phyloP scores from a whole-genome alignment of 2,329 filamentous ascomycete species.

The Fusarium paranaense region DNA sequence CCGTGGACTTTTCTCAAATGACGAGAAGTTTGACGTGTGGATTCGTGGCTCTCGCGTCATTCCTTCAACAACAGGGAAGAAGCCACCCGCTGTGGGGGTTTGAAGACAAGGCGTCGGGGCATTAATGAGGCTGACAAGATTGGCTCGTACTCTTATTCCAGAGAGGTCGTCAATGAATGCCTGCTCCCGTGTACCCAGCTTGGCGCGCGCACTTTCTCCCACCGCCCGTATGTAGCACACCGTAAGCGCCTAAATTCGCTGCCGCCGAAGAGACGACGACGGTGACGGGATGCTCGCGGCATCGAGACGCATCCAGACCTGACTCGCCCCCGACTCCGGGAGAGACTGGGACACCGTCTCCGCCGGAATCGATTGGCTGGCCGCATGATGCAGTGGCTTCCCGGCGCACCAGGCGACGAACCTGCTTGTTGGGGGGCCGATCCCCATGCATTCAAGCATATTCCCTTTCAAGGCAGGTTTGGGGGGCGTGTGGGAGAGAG shows the following conservation, averaged over 20 bases:
- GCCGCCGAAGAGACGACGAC: conserved; percentile 8
- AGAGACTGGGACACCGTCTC: not conserved
- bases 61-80: conserved; percentile 17
- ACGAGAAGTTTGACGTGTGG: conserved; percentile 36
- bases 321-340: conserved; percentile 33
- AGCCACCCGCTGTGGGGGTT: conserved; percentile 11
- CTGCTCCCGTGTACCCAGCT: conserved; percentile 3
- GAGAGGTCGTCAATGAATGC: not conserved
- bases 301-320: conserved; percentile 38
- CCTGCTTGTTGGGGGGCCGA: conserved; percentile 39
- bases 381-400: conserved; percentile 41
- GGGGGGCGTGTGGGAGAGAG: conserved; percentile 11
- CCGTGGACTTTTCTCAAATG: conserved; percentile 1
- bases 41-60: conserved; percentile 41
- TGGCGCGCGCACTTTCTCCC: conserved; percentile 21
- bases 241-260: conserved; percentile 38
- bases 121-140: conserved; percentile 23
- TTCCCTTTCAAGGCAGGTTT: conserved; percentile 17
- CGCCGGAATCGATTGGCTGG: conserved; percentile 31
- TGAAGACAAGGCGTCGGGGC: not conserved
- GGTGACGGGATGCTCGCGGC: conserved; percentile 20
- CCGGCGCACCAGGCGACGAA: conserved; percentile 26
- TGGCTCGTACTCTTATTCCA: conserved; percentile 10
- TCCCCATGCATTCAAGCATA: conserved; percentile 38
- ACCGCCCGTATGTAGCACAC: conserved; percentile 25